A percentile compares a stretch with the other conserved stretches of the same genome.
Conservation (phyloP, 2,329 filamentous ascomycete genomes). For the Xylaria polymorpha region DNA sequence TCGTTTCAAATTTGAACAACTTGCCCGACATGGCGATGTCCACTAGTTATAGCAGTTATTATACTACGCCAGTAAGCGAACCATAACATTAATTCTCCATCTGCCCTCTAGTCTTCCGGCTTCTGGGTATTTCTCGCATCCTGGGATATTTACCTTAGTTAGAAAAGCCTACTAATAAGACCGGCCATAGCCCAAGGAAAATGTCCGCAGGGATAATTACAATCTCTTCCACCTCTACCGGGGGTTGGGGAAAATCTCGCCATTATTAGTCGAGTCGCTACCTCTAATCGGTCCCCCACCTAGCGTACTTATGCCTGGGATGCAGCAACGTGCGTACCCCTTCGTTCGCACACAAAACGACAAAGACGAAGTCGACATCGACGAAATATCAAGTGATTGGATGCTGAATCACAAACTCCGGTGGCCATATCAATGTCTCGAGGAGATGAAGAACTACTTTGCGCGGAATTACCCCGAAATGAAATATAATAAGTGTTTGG, state of each 20-base stretch:
- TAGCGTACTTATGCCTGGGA: constrained; percentile 4
- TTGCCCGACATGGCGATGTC: not conserved
- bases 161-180: not conserved
- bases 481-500: constrained; percentile 26
- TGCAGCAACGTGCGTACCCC: not conserved
- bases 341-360: not conserved
- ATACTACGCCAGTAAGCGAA: not conserved
- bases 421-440: not conserved
- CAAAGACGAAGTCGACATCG: constrained; percentile 6
- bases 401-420: not conserved
- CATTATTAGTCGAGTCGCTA: not conserved
- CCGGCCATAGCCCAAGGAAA: not conserved
- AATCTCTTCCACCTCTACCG: not conserved
- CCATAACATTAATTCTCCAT: not conserved
- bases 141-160: not conserved
- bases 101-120: not conserved
- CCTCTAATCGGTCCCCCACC: not conserved
- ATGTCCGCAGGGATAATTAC: not conserved
- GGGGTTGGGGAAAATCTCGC: not conserved
- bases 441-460: constrained; percentile 10
- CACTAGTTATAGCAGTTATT: no score
- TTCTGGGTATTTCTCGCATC: not conserved
- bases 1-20: not conserved
- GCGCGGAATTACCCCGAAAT: not conserved
- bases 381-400: not conserved